These are phyloP conservation scores for Tulasnella sp. DNA, from an alignment of 768 basidiomycete genomes.

Conservation along the genomic window DNA sequence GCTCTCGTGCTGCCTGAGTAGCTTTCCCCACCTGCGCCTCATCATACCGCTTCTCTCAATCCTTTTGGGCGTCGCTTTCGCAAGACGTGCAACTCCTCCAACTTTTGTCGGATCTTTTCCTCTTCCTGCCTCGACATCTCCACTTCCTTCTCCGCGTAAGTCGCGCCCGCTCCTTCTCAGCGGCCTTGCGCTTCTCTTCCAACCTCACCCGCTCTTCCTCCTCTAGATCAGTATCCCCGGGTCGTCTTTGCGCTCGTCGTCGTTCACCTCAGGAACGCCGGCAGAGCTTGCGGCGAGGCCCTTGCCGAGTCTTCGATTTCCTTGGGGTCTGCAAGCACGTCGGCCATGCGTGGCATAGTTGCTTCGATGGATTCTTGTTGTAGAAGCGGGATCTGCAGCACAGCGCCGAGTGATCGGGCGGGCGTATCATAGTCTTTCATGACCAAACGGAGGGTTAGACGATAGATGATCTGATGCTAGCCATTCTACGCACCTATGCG, in stretches of 20 bases:
- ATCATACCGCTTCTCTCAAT: no score
- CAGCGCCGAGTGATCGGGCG: slow-evolving; percentile 65
- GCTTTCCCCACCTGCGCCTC: no score
- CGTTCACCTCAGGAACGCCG: slow-evolving; percentile 45
- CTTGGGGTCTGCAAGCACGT: slow-evolving; percentile 72
- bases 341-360: slow-evolving; percentile 83
- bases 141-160: not conserved
- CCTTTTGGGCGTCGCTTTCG: no score
- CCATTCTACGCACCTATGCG: slow-evolving; percentile 57
- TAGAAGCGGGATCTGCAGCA: slow-evolving; percentile 77
- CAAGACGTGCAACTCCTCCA: no score
- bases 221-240: slow-evolving; percentile 27
- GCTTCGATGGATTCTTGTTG: slow-evolving; percentile 73
- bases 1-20: no score
- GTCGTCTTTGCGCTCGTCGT: slow-evolving; percentile 24
- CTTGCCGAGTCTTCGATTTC: slow-evolving; percentile 76
- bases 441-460: slow-evolving; percentile 46
- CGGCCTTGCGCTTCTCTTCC: not conserved
- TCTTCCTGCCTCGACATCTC: not conserved
- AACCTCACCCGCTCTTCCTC: not conserved
- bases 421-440: slow-evolving; percentile 84
- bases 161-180: not conserved
- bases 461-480: not conserved
- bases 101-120: slow-evolving; percentile 10
- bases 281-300: slow-evolving; percentile 53